Percentiles rank a stretch among this genome's conserved stretches.
phyloP scores from a whole-genome alignment of 2,329 filamentous ascomycete species.

The Scedosporium minutisporum region DNA sequence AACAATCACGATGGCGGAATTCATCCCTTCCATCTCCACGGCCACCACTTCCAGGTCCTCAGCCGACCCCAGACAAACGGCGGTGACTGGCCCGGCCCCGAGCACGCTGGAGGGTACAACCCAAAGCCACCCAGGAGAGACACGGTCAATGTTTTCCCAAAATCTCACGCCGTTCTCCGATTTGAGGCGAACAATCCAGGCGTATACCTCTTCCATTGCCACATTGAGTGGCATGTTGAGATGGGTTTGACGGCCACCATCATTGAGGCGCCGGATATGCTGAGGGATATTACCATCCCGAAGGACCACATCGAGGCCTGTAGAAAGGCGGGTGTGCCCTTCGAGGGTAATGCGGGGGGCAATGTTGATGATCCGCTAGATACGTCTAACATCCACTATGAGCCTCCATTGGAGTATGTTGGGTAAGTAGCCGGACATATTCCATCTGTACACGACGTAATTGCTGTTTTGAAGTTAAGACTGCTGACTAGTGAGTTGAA shows the following conservation, averaged over 20 bases:
- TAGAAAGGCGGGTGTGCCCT: conserved; percentile 34
- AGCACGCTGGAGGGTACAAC: conserved; percentile 12
- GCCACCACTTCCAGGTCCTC: conserved; percentile 45
- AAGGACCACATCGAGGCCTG: conserved; percentile 43
- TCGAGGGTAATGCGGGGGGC: conserved; percentile 57
- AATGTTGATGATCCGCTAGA: conserved; percentile 48
- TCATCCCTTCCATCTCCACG: conserved; percentile 45
- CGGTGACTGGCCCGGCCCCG: conserved; percentile 25
- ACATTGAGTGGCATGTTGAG: conserved; percentile 53
- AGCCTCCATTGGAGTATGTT: not conserved
- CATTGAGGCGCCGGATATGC: conserved; percentile 47
- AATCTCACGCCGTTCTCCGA: conserved; percentile 39
- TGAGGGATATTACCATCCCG: conserved; percentile 46
- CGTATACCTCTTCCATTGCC: conserved; percentile 48
- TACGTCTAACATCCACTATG: conserved; percentile 5
- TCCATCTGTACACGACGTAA: not conserved
- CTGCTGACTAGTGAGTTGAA: not conserved
- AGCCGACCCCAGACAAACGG: conserved; percentile 25
- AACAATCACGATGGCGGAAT: conserved; percentile 37
- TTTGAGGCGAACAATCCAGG: conserved; percentile 44
- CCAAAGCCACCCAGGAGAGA: conserved; percentile 24
- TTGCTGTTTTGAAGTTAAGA: not conserved
- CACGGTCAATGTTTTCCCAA: conserved; percentile 26
- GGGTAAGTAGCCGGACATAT: not conserved
- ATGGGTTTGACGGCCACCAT: conserved; percentile 47